Conservation (phyloP, 352 stramenopile species). For the Globisporangium nagaii region DNA sequence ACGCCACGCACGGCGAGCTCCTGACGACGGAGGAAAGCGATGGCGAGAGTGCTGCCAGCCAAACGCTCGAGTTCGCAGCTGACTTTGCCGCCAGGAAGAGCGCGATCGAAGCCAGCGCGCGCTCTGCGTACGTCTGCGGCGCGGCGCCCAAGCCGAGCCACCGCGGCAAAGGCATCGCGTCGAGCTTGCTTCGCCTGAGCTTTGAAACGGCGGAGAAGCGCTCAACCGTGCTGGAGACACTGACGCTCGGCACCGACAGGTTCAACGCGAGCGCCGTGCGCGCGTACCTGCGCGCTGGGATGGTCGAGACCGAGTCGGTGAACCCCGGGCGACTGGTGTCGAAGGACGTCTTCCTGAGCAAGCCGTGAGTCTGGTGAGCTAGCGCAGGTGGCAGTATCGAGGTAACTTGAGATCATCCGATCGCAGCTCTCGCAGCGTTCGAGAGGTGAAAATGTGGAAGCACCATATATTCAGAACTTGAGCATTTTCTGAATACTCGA, state of each 20-base stretch:
- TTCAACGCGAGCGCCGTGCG: conserved; percentile 11
- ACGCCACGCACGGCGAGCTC: not conserved
- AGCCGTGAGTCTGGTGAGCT: too few species aligned
- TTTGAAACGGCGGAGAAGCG: not conserved
- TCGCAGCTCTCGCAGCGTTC: too few species aligned
- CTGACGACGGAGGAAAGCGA: not conserved
- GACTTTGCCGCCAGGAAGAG: not conserved
- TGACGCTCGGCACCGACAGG: conserved; percentile 13
- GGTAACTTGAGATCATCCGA: too few species aligned
- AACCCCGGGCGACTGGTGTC: not conserved
- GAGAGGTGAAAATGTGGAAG: too few species aligned
- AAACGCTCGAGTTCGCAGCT: not conserved
- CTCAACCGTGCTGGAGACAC: not conserved
- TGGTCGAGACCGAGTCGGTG: conserved; percentile 8
- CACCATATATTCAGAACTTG: too few species aligned
- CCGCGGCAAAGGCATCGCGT: not conserved
- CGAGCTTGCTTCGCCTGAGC: not conserved
- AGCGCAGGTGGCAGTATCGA: too few species aligned
- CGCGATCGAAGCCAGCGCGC: not conserved
- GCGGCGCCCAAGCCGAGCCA: not conserved
- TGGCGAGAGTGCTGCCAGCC: not conserved
- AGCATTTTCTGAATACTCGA: too few species aligned
- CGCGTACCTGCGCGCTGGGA: conserved; percentile 12
- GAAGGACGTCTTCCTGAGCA: too few species aligned
- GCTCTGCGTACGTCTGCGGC: not conserved